A percentile compares a stretch with the other conserved stretches of the same genome.
phyloP scores from a whole-genome alignment of 2,329 filamentous ascomycete genomes.

The Aspergillus fumigatus region DNA sequence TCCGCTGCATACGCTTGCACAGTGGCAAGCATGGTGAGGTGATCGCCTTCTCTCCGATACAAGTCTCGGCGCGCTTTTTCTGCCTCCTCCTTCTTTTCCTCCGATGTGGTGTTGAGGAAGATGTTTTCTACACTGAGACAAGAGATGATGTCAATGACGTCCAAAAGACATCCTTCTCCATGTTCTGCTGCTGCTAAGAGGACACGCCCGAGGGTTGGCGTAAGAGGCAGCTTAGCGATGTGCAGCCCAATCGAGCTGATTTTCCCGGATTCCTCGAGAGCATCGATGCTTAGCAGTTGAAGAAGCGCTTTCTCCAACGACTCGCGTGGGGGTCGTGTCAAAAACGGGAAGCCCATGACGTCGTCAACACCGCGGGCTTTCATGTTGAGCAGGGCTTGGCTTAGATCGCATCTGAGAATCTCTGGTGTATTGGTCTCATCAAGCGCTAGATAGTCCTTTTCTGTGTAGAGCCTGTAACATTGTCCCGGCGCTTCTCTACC shows the following conservation, averaged over 20 bases:
- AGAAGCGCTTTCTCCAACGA: slow-evolving; percentile 76
- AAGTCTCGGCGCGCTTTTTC: slow-evolving; percentile 53
- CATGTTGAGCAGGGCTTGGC: slow-evolving; percentile 84
- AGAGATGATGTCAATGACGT: slow-evolving; percentile 79
- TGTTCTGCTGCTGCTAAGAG: slow-evolving; percentile 72
- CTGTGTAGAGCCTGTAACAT: slow-evolving; percentile 84
- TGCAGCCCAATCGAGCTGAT: slow-evolving; percentile 71
- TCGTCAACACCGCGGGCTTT: slow-evolving; percentile 85
- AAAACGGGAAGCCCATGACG: slow-evolving; percentile 74
- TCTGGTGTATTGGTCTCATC: slow-evolving; percentile 76
- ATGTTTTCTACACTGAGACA: slow-evolving; percentile 62
- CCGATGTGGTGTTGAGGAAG: slow-evolving; percentile 55
- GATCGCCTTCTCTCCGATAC: slow-evolving; percentile 58
- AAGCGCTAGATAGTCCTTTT: slow-evolving; percentile 66
- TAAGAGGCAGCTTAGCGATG: slow-evolving; percentile 78
- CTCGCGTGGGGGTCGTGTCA: slow-evolving; percentile 74
- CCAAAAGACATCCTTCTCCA: slow-evolving; percentile 67
- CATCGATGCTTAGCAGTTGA: slow-evolving; percentile 73
- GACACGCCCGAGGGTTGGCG: slow-evolving; percentile 74
- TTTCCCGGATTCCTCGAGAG: slow-evolving; percentile 64
- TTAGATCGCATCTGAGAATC: slow-evolving; percentile 83
- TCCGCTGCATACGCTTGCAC: slow-evolving; percentile 58
- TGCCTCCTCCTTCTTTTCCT: slow-evolving; percentile 57
- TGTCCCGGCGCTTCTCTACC: slow-evolving; percentile 88
- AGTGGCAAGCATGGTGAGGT: slow-evolving; percentile 58